Conservation (phyloP, 352 stramenopile species). For the Achlya hypogyna region DNA sequence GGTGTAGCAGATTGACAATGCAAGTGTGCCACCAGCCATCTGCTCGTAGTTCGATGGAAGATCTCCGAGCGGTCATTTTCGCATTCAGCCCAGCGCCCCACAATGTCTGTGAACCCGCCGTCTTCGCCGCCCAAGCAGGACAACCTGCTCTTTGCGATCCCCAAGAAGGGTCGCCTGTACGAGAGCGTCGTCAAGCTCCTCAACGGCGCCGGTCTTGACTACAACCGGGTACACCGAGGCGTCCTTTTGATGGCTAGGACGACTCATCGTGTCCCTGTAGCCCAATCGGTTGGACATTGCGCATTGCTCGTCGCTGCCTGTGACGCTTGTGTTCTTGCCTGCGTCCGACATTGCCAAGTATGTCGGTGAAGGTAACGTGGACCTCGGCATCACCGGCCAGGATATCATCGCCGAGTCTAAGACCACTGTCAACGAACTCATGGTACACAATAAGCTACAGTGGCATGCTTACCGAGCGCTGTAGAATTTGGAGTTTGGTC, state of each 20-base stretch:
- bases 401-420: constrained; percentile 90
- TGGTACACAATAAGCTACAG: constrained; percentile 28
- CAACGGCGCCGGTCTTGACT: constrained; percentile 93
- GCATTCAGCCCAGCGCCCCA: not conserved
- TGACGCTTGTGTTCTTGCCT: constrained; percentile 97
- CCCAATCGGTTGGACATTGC: constrained; percentile 88
- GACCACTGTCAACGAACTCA: constrained; percentile 86
- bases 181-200: constrained; percentile 95
- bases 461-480: not conserved
- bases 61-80: not conserved
- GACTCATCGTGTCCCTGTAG: constrained; percentile 16
- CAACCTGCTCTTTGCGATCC: constrained; percentile 89
- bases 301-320: constrained; percentile 87
- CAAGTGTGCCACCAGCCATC: not conserved
- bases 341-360: constrained; percentile 97
- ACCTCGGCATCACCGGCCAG: constrained; percentile 97
- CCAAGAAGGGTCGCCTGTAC: constrained; percentile 97
- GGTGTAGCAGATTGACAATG: not conserved
- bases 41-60: constrained; percentile 7
- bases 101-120: not conserved
- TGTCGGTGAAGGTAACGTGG: constrained; percentile 95
- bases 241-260: not conserved
- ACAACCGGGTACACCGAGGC: constrained; percentile 65
- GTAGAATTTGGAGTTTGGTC: constrained; percentile 89
- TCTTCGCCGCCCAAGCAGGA: constrained; percentile 30